phyloP scores from a whole-genome alignment of 371 early-diverging fungal genomes.

The Capillidium rhysosporum region DNA sequence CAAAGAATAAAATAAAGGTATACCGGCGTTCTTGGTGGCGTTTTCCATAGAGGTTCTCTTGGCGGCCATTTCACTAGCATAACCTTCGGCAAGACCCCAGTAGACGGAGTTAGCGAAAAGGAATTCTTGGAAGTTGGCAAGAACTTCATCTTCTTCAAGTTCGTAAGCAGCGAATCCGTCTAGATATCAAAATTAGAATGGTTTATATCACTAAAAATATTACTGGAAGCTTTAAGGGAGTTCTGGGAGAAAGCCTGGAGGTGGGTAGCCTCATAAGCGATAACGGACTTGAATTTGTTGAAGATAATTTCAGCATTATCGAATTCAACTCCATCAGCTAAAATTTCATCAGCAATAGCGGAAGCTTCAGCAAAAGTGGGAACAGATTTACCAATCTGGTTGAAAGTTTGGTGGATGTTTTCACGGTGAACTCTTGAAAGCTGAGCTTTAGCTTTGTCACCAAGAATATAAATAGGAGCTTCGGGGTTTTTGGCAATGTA shows the following conservation, averaged over 20 bases:
- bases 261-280: slow-evolving; percentile 70
- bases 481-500: slow-evolving; percentile 31
- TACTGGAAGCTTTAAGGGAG: slow-evolving; percentile 57
- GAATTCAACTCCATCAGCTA: slow-evolving; percentile 35
- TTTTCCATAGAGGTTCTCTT: slow-evolving; percentile 98
- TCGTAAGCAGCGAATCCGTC: slow-evolving; percentile 83
- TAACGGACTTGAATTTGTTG: slow-evolving; percentile 86
- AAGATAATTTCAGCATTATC: slow-evolving; percentile 66
- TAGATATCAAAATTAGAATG: slow-evolving; percentile 8
- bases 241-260: slow-evolving; percentile 43
- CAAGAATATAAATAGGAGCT: slow-evolving; percentile 45
- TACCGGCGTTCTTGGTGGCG: slow-evolving; percentile 96
- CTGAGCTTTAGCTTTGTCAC: slow-evolving; percentile 90
- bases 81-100: slow-evolving; percentile 92
- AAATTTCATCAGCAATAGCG: slow-evolving; percentile 61
- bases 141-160: slow-evolving; percentile 63
- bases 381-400: slow-evolving; percentile 73
- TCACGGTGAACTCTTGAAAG: slow-evolving; percentile 49
- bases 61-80: slow-evolving; percentile 92
- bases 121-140: slow-evolving; percentile 84
- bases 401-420: slow-evolving; percentile 62
- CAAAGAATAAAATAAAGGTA: slow-evolving; percentile 5
- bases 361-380: slow-evolving; percentile 82
- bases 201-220: slow-evolving; percentile 5
- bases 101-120: slow-evolving; percentile 77